Evolutionary conservation across 2,329 filamentous ascomycete species (phyloP).

Genomic region (Sporothrix dimorphospora): DNA sequence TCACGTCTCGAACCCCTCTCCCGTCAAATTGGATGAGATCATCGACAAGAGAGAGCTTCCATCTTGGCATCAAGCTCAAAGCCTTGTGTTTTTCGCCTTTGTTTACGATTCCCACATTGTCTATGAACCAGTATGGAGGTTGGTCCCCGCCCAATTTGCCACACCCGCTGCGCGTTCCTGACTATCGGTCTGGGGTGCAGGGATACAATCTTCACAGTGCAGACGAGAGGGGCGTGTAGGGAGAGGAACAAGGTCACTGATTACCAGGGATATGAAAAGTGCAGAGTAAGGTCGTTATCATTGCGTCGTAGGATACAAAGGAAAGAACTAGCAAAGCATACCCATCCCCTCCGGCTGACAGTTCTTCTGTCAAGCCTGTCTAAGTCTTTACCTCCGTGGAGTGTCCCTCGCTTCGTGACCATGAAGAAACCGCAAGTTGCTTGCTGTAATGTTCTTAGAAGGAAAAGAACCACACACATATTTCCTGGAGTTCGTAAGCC

Average conservation of each 20-base stretch:
- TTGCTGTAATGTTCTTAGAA: conserved; percentile 7
- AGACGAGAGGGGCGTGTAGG: too few relatives aligned
- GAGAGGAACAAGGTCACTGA: neutral
- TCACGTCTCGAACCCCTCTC: neutral
- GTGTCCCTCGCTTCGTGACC: too few relatives aligned
- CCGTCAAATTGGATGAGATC: neutral
- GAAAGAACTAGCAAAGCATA: neutral
- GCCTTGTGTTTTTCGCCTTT: neutral
- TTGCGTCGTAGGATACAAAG: neutral
- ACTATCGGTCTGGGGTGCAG: conserved; percentile 12
- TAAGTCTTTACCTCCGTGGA: neutral
- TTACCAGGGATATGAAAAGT: neutral
- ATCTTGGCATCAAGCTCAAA: neutral
- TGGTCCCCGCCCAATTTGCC: conserved; percentile 3
- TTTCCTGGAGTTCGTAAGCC: neutral
- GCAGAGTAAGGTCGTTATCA: neutral
- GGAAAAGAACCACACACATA: neutral
- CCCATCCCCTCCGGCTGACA: neutral
- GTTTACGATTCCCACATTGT: neutral
- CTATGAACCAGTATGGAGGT: neutral
- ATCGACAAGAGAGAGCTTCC: neutral
- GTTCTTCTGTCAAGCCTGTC: neutral
- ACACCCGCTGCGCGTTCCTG: conserved; percentile 5
- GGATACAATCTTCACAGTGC: neutral
- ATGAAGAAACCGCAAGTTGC: conserved; percentile 1